Conservation (phyloP, 192 early-diverging fungal species). For the Paraglomus brasilianum region DNA sequence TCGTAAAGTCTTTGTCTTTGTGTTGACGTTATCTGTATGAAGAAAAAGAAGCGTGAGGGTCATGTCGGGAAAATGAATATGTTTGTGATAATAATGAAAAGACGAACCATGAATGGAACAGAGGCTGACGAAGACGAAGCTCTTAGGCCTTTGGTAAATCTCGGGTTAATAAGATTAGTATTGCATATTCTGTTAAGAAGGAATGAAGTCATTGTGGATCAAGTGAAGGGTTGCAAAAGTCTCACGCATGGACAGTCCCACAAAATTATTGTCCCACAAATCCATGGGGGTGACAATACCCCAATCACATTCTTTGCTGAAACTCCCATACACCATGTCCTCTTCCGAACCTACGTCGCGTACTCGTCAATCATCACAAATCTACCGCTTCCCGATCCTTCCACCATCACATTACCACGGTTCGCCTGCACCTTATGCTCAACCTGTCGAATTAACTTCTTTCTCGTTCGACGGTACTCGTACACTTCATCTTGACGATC, state of each 20-base stretch:
- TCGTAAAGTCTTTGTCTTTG: constrained; percentile 2
- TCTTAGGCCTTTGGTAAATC: too few relatives aligned
- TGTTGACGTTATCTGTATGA: constrained; percentile 7
- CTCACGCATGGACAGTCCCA: too few relatives aligned
- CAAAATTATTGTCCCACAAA: too few relatives aligned
- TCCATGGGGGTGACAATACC: too few relatives aligned
- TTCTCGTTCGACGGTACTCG: constrained; percentile 65
- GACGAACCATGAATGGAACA: constrained; percentile 10
- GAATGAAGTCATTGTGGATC: too few relatives aligned
- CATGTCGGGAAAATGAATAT: background rate
- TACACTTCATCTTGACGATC: constrained; percentile 59
- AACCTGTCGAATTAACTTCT: constrained; percentile 64
- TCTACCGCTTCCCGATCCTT: constrained; percentile 38
- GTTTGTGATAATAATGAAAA: background rate
- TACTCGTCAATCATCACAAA: background rate
- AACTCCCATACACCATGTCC: too few relatives aligned
- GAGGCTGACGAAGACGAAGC: background rate
- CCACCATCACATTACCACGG: constrained; percentile 40
- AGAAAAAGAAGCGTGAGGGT: background rate
- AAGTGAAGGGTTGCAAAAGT: too few relatives aligned
- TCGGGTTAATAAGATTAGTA: too few relatives aligned
- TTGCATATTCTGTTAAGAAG: too few relatives aligned
- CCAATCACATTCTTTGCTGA: too few relatives aligned
- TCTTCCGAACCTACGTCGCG: too few relatives aligned
- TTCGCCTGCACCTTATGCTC: constrained; percentile 47